These are phyloP conservation scores for Pseudogymnoascus sp. DNA, from an alignment of 2,329 filamentous ascomycete genomes.

Conservation along the genomic window DNA sequence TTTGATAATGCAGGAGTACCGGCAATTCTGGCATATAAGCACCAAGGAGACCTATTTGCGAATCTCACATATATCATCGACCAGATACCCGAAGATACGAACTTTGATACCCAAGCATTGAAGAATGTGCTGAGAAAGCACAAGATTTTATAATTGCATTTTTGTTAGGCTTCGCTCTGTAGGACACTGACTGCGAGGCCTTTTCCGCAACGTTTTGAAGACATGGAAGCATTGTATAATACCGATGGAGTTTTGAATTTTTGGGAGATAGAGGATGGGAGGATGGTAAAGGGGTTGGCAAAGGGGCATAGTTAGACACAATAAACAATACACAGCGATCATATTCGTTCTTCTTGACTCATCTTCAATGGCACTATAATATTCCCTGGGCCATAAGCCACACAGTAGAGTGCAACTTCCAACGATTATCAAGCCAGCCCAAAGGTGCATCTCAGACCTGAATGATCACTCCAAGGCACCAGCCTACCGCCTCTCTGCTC, in stretches of 20 bases:
- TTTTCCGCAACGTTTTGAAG: neutral
- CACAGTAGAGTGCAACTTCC: neutral
- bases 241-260: neutral
- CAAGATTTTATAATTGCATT: constrained; percentile 37
- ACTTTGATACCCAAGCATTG: constrained; percentile 47
- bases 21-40: constrained; percentile 79
- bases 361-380: neutral
- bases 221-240: neutral
- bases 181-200: neutral
- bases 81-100: constrained; percentile 66
- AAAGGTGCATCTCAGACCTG: constrained; percentile 12
- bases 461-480: constrained; percentile 15
- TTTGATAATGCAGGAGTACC: constrained; percentile 86
- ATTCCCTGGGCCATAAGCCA: neutral
- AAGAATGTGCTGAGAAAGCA: constrained; percentile 45
- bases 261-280: neutral
- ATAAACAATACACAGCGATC: neutral
- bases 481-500: neutral
- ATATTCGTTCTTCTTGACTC: neutral
- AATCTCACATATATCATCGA: constrained; percentile 81
- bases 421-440: neutral
- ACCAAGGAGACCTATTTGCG: constrained; percentile 79
- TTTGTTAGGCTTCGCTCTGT: neutral
- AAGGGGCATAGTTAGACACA: neutral
- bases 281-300: neutral